A percentile compares a stretch with the other conserved stretches of the same genome.
phyloP scores from a whole-genome alignment of 1,139 yeast genomes.

The Suhomyces ambrosiae region DNA sequence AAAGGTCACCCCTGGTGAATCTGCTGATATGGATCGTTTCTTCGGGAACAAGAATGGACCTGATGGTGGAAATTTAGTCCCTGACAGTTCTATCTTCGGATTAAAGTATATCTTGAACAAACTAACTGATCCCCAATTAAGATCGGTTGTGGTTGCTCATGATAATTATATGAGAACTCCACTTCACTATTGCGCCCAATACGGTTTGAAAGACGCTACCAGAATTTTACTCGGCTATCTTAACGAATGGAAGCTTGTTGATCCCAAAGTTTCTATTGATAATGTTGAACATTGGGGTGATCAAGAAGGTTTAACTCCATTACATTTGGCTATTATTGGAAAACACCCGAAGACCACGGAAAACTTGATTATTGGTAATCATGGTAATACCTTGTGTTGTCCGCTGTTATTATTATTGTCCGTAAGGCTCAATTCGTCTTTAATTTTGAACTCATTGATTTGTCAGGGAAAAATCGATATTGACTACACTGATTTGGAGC shows the following conservation, averaged over 20 bases:
- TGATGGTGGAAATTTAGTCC: constrained; percentile 51
- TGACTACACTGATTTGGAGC: constrained; percentile 60
- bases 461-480: constrained; percentile 62
- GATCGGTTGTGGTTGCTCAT: constrained; percentile 56
- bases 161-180: constrained; percentile 86
- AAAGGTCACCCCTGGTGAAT: constrained; percentile 39
- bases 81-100: constrained; percentile 46
- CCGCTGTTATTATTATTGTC: constrained; percentile 67
- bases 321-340: constrained; percentile 82
- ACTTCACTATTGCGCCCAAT: constrained; percentile 86
- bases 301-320: constrained; percentile 77
- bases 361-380: constrained; percentile 52
- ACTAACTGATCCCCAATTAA: constrained; percentile 40
- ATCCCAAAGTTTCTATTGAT: constrained; percentile 56
- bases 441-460: constrained; percentile 57
- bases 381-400: constrained; percentile 36
- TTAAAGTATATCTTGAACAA: constrained; percentile 54
- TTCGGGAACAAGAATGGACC: constrained; percentile 52
- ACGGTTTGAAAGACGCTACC: constrained; percentile 72
- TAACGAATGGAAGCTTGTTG: constrained; percentile 31
- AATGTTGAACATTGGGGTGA: constrained; percentile 73
- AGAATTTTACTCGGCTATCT: constrained; percentile 54
- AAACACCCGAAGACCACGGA: constrained; percentile 78
- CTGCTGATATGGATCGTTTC: constrained; percentile 32
- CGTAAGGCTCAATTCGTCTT: constrained; percentile 64